Percentiles rank a stretch among this genome's conserved stretches.
Conservation (phyloP, 352 stramenopile genomes). For the Phytophthora cajani region DNA sequence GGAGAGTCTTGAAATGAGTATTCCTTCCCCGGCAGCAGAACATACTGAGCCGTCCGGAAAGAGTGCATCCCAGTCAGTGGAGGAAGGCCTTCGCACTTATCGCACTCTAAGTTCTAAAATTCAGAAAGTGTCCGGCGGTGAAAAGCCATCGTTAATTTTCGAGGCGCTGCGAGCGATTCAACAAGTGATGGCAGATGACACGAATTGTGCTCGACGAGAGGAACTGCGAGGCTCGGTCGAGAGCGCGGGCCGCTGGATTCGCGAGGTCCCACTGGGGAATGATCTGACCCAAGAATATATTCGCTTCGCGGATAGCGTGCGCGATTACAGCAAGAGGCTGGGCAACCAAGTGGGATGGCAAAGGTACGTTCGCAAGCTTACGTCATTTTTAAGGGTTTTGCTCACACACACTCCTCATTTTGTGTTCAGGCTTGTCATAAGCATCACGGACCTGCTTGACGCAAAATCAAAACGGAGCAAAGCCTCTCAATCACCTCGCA, state of each 20-base stretch:
- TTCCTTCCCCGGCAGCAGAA: background rate
- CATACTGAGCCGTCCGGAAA: background rate
- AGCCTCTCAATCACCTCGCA: background rate
- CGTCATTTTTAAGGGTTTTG: background rate
- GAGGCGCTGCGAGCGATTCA: conserved; percentile 23
- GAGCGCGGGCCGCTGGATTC: conserved; percentile 17
- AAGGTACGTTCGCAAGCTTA: conserved; percentile 12
- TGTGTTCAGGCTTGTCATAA: conserved; percentile 14
- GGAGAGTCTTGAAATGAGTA: conserved; percentile 30
- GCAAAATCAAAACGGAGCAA: background rate
- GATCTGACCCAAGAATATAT: conserved; percentile 13
- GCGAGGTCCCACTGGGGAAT: conserved; percentile 6
- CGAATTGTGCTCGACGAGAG: background rate
- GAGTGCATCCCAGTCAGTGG: background rate
- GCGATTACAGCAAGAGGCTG: conserved; percentile 22
- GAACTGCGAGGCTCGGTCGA: conserved; percentile 5
- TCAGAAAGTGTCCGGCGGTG: background rate
- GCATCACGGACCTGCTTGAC: conserved; percentile 7
- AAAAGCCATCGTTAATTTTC: conserved; percentile 13
- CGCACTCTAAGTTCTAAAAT: conserved; percentile 8
- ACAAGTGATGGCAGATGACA: conserved; percentile 26
- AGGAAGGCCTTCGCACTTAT: conserved; percentile 11
- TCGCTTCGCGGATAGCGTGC: conserved; percentile 12
- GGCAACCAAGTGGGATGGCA: conserved; percentile 16
- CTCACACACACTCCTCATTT: background rate